Base-by-base conservation (phyloP, 495 filamentous ascomycete species). In the Xylaria cubensis region DNA sequence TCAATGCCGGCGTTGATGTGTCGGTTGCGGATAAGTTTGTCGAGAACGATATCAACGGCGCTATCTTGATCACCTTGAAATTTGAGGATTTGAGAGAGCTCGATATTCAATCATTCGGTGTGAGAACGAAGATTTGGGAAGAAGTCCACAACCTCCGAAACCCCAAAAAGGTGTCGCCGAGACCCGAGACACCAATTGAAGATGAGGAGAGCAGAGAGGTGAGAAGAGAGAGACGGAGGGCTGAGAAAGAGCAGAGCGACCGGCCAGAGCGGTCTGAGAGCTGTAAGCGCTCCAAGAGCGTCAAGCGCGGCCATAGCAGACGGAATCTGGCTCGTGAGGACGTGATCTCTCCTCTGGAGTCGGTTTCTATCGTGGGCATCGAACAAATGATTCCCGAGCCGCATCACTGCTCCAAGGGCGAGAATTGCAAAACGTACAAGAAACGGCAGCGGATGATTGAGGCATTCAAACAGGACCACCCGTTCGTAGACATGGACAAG, bases 71-170 rank as follows among this genome's bases (percentile, higher is more conserved):
- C 32, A 91, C 92, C 19, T 83, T 99, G n/a, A 92, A 97, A 76
- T 89, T 93, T 74, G 93, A 97, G 44, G 94, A 98, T 77, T 85
- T 99, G n/a, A 94, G 94, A 76, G 96, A 99, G 82, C 90, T 98
- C 6, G 92, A 92, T 26, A 97, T 99, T 71, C 82, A 86, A n/a
- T 98, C 96, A 0, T 98, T 98, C 81, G 96, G 96, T 19, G 94
- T 95, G 74, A 89, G 96, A 26, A 94, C 94, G 65, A 88, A 87
- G 72, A 76, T 99, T 0, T 97, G 97, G 94, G 89, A 89, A 73
- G 91, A 92, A 72, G 97, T 98, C 69, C 87, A 91, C 74, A 80
- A 85, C 10, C 87, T 97, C 15, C 86, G 91, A 53, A 88, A 89
- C 68, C 90, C 86, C 72, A 86, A 87, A 44, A 73, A 69, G 42